Percentiles rank a stretch among this genome's conserved stretches.
phyloP scores from a whole-genome alignment of 2,329 filamentous ascomycete genomes.

The Byssothecium circinans region DNA sequence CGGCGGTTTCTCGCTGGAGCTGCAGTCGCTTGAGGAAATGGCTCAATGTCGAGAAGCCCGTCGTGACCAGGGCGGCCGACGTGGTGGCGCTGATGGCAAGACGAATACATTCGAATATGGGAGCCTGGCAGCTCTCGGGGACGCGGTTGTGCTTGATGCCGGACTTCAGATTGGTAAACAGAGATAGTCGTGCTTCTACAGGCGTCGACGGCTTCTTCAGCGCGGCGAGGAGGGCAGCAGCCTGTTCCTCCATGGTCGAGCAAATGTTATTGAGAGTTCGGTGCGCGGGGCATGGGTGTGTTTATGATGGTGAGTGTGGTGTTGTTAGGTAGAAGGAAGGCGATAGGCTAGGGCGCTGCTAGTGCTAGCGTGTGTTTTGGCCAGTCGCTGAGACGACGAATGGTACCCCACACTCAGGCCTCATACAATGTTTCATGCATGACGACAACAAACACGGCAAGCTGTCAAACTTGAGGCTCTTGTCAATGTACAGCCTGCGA shows the following conservation, averaged over 20 bases:
- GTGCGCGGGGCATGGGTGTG: conserved; percentile 24
- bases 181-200: conserved; percentile 70
- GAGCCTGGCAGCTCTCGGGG: conserved; percentile 69
- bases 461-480: neutral
- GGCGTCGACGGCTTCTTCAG: conserved; percentile 65
- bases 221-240: conserved; percentile 55
- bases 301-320: conserved; percentile 13
- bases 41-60: conserved; percentile 83
- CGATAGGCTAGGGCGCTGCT: neutral
- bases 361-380: conserved; percentile 1
- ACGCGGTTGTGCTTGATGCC: conserved; percentile 92
- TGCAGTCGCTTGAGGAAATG: conserved; percentile 85
- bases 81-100: conserved; percentile 75
- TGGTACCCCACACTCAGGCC: neutral
- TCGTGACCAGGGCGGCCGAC: conserved; percentile 70
- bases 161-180: conserved; percentile 76
- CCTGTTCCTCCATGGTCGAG: conserved; percentile 59
- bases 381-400: conserved; percentile 7
- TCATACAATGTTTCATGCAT: too few species aligned
- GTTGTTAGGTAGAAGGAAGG: conserved; percentile 7
- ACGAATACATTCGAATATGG: conserved; percentile 81
- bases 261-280: conserved; percentile 22
- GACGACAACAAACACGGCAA: neutral
- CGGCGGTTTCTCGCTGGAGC: conserved; percentile 77
- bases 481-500: too few species aligned